Percentiles rank a stretch among this genome's conserved stretches.
phyloP scores from a whole-genome alignment of 768 basidiomycete genomes.

The Boletus subcaerulescens region DNA sequence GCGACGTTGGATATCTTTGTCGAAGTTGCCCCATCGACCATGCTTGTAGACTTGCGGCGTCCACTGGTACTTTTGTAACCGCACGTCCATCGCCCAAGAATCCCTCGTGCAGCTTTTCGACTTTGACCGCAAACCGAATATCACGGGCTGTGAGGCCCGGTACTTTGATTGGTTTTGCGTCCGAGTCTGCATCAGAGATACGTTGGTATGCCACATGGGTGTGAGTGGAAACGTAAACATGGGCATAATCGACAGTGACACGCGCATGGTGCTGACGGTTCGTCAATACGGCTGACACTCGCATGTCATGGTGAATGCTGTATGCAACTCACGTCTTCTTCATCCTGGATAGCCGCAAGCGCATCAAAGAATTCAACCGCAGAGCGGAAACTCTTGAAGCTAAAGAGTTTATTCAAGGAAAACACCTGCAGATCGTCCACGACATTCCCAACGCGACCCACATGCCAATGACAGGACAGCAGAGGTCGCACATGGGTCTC shows the following conservation, averaged over 20 bases:
- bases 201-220: slow-evolving; percentile 27
- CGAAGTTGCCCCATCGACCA: slow-evolving; percentile 27
- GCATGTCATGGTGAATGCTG: neutral
- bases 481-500: slow-evolving; percentile 37
- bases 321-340: slow-evolving; percentile 31
- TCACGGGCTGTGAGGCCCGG: slow-evolving; percentile 52
- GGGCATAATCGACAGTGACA: slow-evolving; percentile 24
- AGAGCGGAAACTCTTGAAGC: slow-evolving; percentile 22
- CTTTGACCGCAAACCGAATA: slow-evolving; percentile 43
- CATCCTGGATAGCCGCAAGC: slow-evolving; percentile 25
- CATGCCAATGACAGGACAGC: slow-evolving; percentile 29
- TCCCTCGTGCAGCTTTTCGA: slow-evolving; percentile 36
- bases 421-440: slow-evolving; percentile 14
- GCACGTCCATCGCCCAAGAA: slow-evolving; percentile 25
- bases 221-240: slow-evolving; percentile 22
- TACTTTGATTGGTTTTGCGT: slow-evolving; percentile 12
- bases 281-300: neutral
- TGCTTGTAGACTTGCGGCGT: slow-evolving; percentile 6
- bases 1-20: slow-evolving; percentile 16
- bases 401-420: slow-evolving; percentile 28
- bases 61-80: slow-evolving; percentile 19
- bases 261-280: slow-evolving; percentile 30
- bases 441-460: slow-evolving; percentile 12
- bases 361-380: slow-evolving; percentile 29
- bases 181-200: slow-evolving; percentile 3